Evolutionary conservation across 2,329 filamentous ascomycete genomes (phyloP), one percentile per base, ranked within the genome.

Genomic region (Celoporthe dispersa): DNA sequence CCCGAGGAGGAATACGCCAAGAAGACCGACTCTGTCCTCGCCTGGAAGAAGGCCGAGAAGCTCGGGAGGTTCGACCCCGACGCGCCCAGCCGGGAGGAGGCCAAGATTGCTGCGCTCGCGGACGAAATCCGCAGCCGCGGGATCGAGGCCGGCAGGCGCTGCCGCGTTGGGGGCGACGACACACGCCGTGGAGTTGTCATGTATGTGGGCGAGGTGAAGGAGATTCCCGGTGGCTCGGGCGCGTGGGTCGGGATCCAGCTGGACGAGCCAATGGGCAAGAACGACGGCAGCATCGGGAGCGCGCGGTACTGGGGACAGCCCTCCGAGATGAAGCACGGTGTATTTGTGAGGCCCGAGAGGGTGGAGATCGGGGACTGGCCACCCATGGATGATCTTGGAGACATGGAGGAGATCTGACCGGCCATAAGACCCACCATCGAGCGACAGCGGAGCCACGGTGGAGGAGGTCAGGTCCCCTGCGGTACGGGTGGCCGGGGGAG

Each of bases 41-140:
- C 94, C 7, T 98, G 94, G 94, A 99, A 99, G 83, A 95, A 93
- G 82, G 84, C 90, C n/a, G 91, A 97, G 80, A 94, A 97, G 79
- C 88, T 98, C n/a, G 96, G 96, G 65, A 93, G 96, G 48, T 99
- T 99, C 81, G 94, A 98, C 78, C 96, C 96, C 16, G 86, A 91
- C 75, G 93, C 94, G 9, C 90, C 92, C 25, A 88, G 85, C 71
- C 87, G 92, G 31, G 91, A 94, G 78, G 86, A 93, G 78, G 87
- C 92, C 73, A 92, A 92, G 79, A 83, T 92, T 69, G 86, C 87
- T 22, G 90, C 90, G 53, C 86, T 91, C 57, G 85, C 90, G 74
- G 87, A 88, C 68, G 93, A 97, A 77, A 85, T 97, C 73, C 83
- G 86, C 73, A 86, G 87, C 68, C 88, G 91, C 79, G 90, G 91